Base-by-base conservation (phyloP, 2,329 filamentous ascomycete species). In the Keithomyces neogunnii region DNA sequence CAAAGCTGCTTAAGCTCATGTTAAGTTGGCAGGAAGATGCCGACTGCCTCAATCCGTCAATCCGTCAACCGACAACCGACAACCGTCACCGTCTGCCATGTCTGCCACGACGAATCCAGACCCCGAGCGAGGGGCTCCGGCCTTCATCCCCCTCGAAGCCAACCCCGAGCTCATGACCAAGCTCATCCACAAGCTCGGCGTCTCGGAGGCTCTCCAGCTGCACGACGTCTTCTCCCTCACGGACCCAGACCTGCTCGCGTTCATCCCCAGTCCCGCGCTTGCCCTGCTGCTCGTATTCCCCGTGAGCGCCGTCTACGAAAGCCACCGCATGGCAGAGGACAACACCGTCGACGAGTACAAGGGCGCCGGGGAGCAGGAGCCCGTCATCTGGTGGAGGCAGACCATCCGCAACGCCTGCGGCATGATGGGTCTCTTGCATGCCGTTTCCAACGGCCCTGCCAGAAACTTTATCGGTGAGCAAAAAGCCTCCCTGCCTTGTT, bases 341-440 rank as follows among this genome's bases (percentile, higher is more conserved):
- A 72, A 73, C 48, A 66, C 76, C 28, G 72, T 73, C 42, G 58
- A 72, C 2, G 80, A 83, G 39, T 96, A 96, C 72, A 65, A 67
- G 0, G 86, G 85, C 43, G 76, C 74, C 19, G 90, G 90, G 1
- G 70, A 77, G 1, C 63, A 62, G 0, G 89, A 96, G 63, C 85
- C 88, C 4, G 88, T 96, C 0, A 63, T 95, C 6, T 99, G 92
- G 93, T 97, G 91, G 77, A 87, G 82, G 60, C 92, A 97, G 73
- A 97, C 91, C 0, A 96, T 97, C 61, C 81, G 87, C 54, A 95
- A 97, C 66, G 89, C 92, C 1, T 97, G 92, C 67, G 92, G 92
- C 0, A 72, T 96, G 44, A 96, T 96, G 73, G 93, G 88, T 0
- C 70, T 97, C 31, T 67, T 97, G 45, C 93, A 97, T 65, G 87